These are phyloP conservation scores for Panaeolus cyanescens DNA, from an alignment of 768 basidiomycete species.

Conservation along the genomic window DNA sequence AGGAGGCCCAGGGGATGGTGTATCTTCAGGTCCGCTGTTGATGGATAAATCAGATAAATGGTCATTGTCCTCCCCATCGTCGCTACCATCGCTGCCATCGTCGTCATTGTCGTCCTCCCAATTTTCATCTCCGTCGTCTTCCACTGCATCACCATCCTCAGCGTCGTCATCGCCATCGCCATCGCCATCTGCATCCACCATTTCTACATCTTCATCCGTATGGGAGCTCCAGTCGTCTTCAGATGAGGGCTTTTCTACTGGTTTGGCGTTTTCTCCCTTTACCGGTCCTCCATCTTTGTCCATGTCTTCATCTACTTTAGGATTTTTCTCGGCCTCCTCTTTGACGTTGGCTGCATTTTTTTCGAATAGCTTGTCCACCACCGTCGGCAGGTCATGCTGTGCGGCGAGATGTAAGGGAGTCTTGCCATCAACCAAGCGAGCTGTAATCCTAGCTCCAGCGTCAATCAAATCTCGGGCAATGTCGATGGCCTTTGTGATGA, in stretches of 20 bases:
- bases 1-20: constrained; percentile 9
- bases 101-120: constrained; percentile 19
- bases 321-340: constrained; percentile 27
- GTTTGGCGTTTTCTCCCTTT: background rate
- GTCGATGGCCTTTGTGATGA: constrained; percentile 45
- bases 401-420: constrained; percentile 59
- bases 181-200: constrained; percentile 9
- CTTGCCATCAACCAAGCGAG: constrained; percentile 59
- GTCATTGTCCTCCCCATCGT: constrained; percentile 11
- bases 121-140: constrained; percentile 30
- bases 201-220: constrained; percentile 37
- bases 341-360: constrained; percentile 40
- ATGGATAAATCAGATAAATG: constrained; percentile 17
- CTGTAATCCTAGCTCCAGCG: constrained; percentile 55
- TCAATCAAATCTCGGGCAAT: constrained; percentile 55
- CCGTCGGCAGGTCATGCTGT: constrained; percentile 40
- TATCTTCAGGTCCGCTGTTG: constrained; percentile 8
- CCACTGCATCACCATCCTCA: constrained; percentile 17
- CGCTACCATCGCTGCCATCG: constrained; percentile 16
- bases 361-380: constrained; percentile 54
- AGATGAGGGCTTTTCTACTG: constrained; percentile 36
- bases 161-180: background rate
- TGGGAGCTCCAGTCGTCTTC: constrained; percentile 54
- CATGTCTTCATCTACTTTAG: constrained; percentile 22
- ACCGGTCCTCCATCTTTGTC: constrained; percentile 23